A percentile compares a stretch with the other conserved stretches of the same genome.
Evolutionary conservation across 1,139 yeast genomes (phyloP).

Genomic region (Hanseniaspora sp.): DNA sequence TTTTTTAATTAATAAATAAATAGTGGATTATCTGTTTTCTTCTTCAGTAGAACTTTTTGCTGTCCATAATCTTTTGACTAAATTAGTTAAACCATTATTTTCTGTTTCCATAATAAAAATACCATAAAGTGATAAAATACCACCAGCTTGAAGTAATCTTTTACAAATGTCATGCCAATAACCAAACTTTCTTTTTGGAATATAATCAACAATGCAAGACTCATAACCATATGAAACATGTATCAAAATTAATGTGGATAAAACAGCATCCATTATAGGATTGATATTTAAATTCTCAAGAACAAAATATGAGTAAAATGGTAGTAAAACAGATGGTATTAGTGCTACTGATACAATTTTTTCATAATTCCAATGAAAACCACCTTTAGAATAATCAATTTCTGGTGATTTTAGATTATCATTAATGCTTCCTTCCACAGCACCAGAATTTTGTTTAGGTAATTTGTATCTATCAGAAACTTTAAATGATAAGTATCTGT

Average conservation of each 20-base stretch:
- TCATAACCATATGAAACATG: slow-evolving; percentile 77
- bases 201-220: slow-evolving; percentile 79
- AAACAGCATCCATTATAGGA: slow-evolving; percentile 61
- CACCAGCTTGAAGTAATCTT: slow-evolving; percentile 56
- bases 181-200: slow-evolving; percentile 77
- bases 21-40: not conserved
- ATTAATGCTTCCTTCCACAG: slow-evolving; percentile 61
- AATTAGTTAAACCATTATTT: slow-evolving; percentile 47
- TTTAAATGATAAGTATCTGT: slow-evolving; percentile 28
- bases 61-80: slow-evolving; percentile 39
- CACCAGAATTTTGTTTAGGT: slow-evolving; percentile 58
- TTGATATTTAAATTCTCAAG: slow-evolving; percentile 35
- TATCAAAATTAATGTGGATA: slow-evolving; percentile 51
- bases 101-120: slow-evolving; percentile 67
- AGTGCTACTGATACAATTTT: slow-evolving; percentile 53
- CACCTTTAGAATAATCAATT: slow-evolving; percentile 57
- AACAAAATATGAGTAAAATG: slow-evolving; percentile 42
- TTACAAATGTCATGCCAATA: slow-evolving; percentile 53
- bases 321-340: slow-evolving; percentile 64
- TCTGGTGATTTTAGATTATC: slow-evolving; percentile 64
- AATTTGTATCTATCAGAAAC: slow-evolving; percentile 32
- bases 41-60: slow-evolving; percentile 11
- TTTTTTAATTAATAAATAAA: too few relatives aligned
- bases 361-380: slow-evolving; percentile 84
- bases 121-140: slow-evolving; percentile 66